Conservation (phyloP, 768 basidiomycete genomes). For the Tephrocybe sp. region DNA sequence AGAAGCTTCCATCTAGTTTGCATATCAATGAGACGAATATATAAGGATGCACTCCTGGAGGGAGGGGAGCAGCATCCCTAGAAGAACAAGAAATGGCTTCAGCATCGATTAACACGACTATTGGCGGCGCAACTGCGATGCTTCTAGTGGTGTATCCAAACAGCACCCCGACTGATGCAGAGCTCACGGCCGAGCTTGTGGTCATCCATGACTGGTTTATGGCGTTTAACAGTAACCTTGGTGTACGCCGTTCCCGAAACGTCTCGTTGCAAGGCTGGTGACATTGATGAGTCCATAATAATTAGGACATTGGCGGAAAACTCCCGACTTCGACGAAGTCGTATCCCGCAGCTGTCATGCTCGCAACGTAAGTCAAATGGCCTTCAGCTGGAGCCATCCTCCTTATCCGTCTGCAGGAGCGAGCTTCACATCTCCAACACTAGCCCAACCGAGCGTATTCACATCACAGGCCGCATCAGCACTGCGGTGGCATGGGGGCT, state of each 20-base stretch:
- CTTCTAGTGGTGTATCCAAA: slow-evolving; percentile 1
- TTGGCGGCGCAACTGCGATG: background rate
- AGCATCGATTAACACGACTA: background rate
- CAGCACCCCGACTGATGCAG: background rate
- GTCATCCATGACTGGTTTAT: background rate
- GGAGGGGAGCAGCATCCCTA: background rate
- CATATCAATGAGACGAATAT: background rate
- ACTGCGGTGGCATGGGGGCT: background rate
- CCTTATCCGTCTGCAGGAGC: background rate
- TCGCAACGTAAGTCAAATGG: background rate
- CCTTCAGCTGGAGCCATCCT: background rate
- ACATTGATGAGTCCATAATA: background rate
- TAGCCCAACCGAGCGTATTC: background rate
- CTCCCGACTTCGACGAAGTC: background rate
- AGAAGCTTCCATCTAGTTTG: background rate
- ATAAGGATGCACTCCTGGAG: background rate
- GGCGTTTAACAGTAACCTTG: background rate
- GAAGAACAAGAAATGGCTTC: background rate
- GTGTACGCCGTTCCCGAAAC: background rate
- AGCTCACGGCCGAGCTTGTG: background rate
- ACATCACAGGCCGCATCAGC: slow-evolving; percentile 2
- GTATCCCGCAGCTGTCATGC: background rate
- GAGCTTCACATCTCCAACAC: background rate
- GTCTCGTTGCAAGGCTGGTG: background rate
- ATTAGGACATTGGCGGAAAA: background rate